Evolutionary conservation across 2,329 filamentous ascomycete genomes (phyloP).

Genomic region (Pyrenochaeta sp.): DNA sequence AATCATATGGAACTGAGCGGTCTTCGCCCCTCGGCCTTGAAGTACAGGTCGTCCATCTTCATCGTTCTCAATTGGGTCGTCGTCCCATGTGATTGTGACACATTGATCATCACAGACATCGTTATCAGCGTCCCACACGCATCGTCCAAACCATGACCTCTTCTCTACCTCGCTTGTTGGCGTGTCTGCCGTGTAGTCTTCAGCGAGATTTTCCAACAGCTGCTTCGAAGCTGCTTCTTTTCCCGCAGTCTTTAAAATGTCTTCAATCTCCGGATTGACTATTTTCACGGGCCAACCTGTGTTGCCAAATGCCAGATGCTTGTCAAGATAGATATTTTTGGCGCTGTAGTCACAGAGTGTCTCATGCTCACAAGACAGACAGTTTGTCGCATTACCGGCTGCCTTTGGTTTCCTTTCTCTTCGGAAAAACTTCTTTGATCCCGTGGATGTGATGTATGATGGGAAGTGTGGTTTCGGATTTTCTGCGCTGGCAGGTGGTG

Average conservation of each 20-base stretch:
- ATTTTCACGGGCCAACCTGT: conserved; percentile 84
- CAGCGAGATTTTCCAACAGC: conserved; percentile 57
- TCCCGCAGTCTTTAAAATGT: conserved; percentile 62
- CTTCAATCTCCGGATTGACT: conserved; percentile 91
- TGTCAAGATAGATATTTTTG: conserved; percentile 79
- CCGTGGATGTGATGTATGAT: conserved; percentile 75
- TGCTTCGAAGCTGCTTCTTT: conserved; percentile 59
- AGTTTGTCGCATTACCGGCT: conserved; percentile 84
- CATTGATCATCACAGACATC: conserved; percentile 92
- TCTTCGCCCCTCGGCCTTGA: conserved; percentile 71
- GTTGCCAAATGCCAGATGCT: conserved; percentile 71
- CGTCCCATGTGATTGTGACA: conserved; percentile 87
- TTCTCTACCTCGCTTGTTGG: conserved; percentile 57
- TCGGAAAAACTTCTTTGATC: conserved; percentile 79
- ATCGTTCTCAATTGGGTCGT: conserved; percentile 59
- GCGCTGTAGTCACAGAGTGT: conserved; percentile 83
- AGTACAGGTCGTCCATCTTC: conserved; percentile 19
- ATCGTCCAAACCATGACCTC: conserved; percentile 83
- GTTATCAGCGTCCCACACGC: conserved; percentile 92
- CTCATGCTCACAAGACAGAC: conserved; percentile 79
- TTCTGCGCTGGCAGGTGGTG: conserved; percentile 61
- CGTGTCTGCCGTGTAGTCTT: conserved; percentile 66
- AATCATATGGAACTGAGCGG: conserved; percentile 91
- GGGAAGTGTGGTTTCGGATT: conserved; percentile 72
- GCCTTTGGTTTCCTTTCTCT: conserved; percentile 75